Conservation (phyloP, 1,284 basidiomycete genomes). For the Chalciporus sp. region DNA sequence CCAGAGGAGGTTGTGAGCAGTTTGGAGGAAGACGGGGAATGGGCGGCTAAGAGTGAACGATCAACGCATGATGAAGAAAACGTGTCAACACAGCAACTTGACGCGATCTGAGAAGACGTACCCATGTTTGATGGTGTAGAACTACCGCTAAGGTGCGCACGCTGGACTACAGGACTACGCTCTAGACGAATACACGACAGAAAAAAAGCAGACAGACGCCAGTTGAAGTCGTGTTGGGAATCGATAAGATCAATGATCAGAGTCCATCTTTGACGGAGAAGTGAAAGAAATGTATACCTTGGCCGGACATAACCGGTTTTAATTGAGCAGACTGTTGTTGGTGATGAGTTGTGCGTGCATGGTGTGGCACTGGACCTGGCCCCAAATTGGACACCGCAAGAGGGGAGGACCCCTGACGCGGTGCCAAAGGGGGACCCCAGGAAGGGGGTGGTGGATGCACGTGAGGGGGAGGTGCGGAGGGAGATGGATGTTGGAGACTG, state of each 20-base stretch:
- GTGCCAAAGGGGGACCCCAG: conserved; percentile 30
- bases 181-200: conserved; percentile 14
- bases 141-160: conserved; percentile 28
- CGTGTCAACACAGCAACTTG: background rate
- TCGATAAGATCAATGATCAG: conserved; percentile 16
- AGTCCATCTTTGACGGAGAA: background rate
- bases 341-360: conserved; percentile 29
- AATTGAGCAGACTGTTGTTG: conserved; percentile 29
- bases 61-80: conserved; percentile 1
- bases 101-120: conserved; percentile 12
- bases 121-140: conserved; percentile 30
- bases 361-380: conserved; percentile 24
- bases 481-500: conserved; percentile 33
- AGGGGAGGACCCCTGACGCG: conserved; percentile 37
- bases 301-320: conserved; percentile 36
- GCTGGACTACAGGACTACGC: conserved; percentile 32
- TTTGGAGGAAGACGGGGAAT: conserved; percentile 29
- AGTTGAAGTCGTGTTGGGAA: background rate
- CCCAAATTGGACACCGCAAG: conserved; percentile 31
- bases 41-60: conserved; percentile 19
- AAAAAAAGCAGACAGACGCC: conserved; percentile 12
- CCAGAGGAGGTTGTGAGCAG: conserved; percentile 29
- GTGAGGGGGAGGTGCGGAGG: conserved; percentile 31
- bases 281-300: conserved; percentile 23
- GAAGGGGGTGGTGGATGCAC: conserved; percentile 31